Evolutionary conservation across 2,329 filamentous ascomycete species (phyloP).

Genomic region (Verticillium isaacii): DNA sequence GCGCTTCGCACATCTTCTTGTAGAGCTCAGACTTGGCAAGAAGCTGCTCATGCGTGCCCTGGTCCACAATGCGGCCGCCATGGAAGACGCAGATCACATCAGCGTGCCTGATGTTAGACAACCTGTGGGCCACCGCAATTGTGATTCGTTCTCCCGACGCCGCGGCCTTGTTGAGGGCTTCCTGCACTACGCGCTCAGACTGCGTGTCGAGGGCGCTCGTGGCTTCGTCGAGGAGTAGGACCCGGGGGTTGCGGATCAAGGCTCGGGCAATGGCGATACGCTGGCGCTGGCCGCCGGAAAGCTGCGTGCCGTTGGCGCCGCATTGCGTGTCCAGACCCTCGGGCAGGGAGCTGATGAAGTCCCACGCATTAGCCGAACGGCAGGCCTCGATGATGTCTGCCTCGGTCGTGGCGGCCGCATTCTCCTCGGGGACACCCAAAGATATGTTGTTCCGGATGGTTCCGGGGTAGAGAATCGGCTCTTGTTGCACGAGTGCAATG

Average conservation of each 20-base stretch:
- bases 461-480: conserved; percentile 21
- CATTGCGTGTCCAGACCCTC: conserved; percentile 4
- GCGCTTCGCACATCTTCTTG: conserved; percentile 8
- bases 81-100: conserved; percentile 58
- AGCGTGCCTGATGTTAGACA: conserved; percentile 43
- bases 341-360: conserved; percentile 50
- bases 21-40: conserved; percentile 41
- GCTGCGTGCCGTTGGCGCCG: conserved; percentile 14
- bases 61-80: conserved; percentile 48
- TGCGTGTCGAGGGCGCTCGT: conserved; percentile 46
- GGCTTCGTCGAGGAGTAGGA: conserved; percentile 55
- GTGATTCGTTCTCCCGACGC: conserved; percentile 40
- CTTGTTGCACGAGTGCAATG: conserved; percentile 8
- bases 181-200: conserved; percentile 28
- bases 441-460: conserved; percentile 53
- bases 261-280: conserved; percentile 52
- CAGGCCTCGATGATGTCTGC: conserved; percentile 35
- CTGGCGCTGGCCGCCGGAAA: conserved; percentile 54
- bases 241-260: conserved; percentile 43
- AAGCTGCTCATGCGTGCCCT: conserved; percentile 55
- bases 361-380: conserved; percentile 40
- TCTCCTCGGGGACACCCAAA: conserved; percentile 30
- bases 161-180: conserved; percentile 41
- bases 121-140: conserved; percentile 60
- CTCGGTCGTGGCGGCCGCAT: conserved; percentile 21